Percentiles rank a stretch among this genome's conserved stretches.
phyloP scores from a whole-genome alignment of 805 yeast genomes.

The Metschnikowia orientalis region DNA sequence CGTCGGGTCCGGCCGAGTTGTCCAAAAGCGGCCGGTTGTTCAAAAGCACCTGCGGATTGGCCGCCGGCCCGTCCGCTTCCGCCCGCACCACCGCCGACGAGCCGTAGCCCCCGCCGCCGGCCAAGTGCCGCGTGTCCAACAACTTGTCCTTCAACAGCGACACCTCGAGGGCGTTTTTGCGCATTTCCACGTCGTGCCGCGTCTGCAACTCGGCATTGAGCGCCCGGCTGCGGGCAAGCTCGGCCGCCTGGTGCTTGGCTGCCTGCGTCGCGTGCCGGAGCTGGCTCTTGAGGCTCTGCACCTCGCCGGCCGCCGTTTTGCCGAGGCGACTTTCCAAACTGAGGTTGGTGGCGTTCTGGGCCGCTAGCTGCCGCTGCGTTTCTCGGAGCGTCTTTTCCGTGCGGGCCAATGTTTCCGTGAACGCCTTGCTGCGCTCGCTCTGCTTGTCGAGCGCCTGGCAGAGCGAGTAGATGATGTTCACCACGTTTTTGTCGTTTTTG shows the following conservation, averaged over 20 bases:
- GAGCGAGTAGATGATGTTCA: constrained; percentile 35
- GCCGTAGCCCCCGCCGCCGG: constrained; percentile 28
- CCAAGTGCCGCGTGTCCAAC: constrained; percentile 30
- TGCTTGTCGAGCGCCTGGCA: constrained; percentile 30
- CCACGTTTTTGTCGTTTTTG: constrained; percentile 34
- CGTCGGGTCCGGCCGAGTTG: too few species aligned
- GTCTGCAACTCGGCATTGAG: constrained; percentile 28
- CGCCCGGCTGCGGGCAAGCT: constrained; percentile 25
- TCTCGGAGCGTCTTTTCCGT: constrained; percentile 28
- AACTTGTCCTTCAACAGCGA: constrained; percentile 32
- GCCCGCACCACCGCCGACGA: constrained; percentile 6
- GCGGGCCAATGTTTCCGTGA: constrained; percentile 25
- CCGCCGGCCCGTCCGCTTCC: constrained; percentile 11
- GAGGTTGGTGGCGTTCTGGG: constrained; percentile 20
- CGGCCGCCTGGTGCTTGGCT: constrained; percentile 28
- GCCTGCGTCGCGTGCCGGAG: constrained; percentile 11
- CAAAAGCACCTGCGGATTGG: too few species aligned
- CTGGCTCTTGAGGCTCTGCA: constrained; percentile 15
- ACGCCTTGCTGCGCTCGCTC: constrained; percentile 28
- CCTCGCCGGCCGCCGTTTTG: constrained; percentile 17
- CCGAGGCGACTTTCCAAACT: constrained; percentile 19
- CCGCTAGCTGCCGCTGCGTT: constrained; percentile 21
- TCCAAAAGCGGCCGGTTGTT: too few species aligned
- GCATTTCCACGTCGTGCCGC: constrained; percentile 34
- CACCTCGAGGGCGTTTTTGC: constrained; percentile 30